These are phyloP conservation scores for Limtongozyma cylindracea DNA, from an alignment of 805 yeast species.

Conservation along the genomic window DNA sequence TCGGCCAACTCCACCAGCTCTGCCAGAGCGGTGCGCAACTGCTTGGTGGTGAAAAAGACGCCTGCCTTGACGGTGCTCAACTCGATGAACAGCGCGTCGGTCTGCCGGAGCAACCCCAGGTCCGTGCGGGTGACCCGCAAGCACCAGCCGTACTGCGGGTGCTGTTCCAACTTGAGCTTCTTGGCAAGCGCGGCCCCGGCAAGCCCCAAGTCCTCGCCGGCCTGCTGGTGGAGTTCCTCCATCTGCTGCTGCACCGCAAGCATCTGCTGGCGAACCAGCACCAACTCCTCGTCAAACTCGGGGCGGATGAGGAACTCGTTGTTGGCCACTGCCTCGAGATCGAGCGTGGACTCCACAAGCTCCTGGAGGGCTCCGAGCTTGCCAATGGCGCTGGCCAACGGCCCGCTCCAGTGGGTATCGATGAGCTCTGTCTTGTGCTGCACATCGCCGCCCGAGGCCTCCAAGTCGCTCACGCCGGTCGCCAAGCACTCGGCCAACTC, in stretches of 20 bases:
- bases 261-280: slow-evolving; percentile 29
- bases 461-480: slow-evolving; percentile 10
- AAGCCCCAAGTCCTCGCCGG: slow-evolving; percentile 51
- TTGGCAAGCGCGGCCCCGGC: slow-evolving; percentile 80
- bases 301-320: slow-evolving; percentile 74
- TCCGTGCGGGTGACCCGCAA: slow-evolving; percentile 80
- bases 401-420: slow-evolving; percentile 26
- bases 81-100: slow-evolving; percentile 35
- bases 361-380: slow-evolving; percentile 51
- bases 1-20: slow-evolving; percentile 31
- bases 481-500: slow-evolving; percentile 30
- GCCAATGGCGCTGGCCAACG: slow-evolving; percentile 19
- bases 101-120: slow-evolving; percentile 49
- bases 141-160: slow-evolving; percentile 83
- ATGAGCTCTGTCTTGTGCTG: slow-evolving; percentile 18
- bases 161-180: slow-evolving; percentile 73
- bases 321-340: slow-evolving; percentile 49
- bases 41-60: slow-evolving; percentile 62
- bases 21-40: slow-evolving; percentile 30
- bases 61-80: slow-evolving; percentile 90
- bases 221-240: slow-evolving; percentile 28
- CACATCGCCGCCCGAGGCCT: slow-evolving; percentile 5
- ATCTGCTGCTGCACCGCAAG: slow-evolving; percentile 29
- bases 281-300: slow-evolving; percentile 64
- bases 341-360: slow-evolving; percentile 81